Conservation (phyloP, 139 green algal species). For the Volvox africanus region DNA sequence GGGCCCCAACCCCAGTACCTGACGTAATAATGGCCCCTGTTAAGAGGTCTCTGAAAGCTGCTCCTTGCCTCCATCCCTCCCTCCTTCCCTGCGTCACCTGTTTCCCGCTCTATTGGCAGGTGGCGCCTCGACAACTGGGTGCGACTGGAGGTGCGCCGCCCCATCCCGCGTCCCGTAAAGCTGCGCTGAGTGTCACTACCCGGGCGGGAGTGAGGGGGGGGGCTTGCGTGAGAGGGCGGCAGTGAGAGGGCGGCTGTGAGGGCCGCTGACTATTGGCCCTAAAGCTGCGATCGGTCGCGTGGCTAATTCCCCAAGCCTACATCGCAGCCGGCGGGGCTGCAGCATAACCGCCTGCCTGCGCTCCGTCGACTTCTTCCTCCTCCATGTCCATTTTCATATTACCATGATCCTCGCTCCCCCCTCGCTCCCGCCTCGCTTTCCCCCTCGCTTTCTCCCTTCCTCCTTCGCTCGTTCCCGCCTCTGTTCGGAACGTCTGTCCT, state of each 20-base stretch:
- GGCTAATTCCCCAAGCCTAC: too few relatives aligned
- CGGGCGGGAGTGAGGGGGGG: not conserved
- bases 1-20: too few relatives aligned
- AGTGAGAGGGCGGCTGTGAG: not conserved
- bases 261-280: too few relatives aligned
- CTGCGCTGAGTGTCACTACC: too few relatives aligned
- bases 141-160: slow-evolving; percentile 28
- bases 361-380: not conserved
- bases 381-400: not conserved
- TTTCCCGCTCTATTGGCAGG: not conserved
- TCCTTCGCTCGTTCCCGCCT: not conserved
- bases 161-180: too few relatives aligned
- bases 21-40: too few relatives aligned
- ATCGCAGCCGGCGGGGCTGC: too few relatives aligned
- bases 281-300: too few relatives aligned
- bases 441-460: not conserved
- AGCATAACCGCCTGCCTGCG: not conserved
- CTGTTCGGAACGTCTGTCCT: too few relatives aligned
- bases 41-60: too few relatives aligned
- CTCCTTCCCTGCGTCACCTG: not conserved
- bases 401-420: too few relatives aligned
- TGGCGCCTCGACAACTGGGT: slow-evolving; percentile 15
- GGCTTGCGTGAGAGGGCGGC: not conserved
- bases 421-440: not conserved
- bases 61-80: not conserved